Evolutionary conservation across 352 stramenopile species (phyloP).

Genomic region (Phytophthora cryptogea): DNA sequence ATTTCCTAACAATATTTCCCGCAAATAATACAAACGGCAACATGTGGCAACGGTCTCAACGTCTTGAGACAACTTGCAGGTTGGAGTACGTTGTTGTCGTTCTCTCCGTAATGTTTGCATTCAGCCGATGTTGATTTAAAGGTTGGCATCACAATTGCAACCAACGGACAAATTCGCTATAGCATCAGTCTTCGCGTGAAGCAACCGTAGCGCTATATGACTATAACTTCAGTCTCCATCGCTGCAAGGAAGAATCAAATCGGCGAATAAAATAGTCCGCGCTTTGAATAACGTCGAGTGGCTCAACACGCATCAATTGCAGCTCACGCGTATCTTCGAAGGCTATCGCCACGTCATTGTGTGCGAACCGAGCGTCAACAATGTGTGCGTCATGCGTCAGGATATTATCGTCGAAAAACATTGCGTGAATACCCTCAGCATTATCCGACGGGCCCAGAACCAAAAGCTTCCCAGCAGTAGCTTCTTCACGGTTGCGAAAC

Average conservation of each 20-base stretch:
- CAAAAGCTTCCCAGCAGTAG: constrained; percentile 64
- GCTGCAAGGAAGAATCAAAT: constrained; percentile 41
- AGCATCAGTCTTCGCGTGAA: no score
- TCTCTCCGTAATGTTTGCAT: no score
- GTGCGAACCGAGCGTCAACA: constrained; percentile 54
- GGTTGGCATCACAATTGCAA: no score
- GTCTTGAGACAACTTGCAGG: no score
- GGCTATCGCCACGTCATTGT: constrained; percentile 28
- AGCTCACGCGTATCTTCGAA: constrained; percentile 51
- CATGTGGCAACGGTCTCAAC: no score
- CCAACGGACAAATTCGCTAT: no score
- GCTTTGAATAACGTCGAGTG: constrained; percentile 59
- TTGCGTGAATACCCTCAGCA: constrained; percentile 34
- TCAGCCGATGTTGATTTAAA: no score
- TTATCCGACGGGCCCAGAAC: constrained; percentile 40
- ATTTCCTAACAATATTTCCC: no score
- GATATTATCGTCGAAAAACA: constrained; percentile 90
- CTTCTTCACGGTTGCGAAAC: constrained; percentile 58
- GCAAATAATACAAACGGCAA: no score
- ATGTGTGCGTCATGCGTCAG: constrained; percentile 70
- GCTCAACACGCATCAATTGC: constrained; percentile 67
- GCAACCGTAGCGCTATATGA: no score
- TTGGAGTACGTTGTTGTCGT: no score
- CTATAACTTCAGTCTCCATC: constrained; percentile 16
- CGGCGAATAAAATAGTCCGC: constrained; percentile 59